Conservation (phyloP, 768 basidiomycete genomes). For the Lactarius sanguifluus region DNA sequence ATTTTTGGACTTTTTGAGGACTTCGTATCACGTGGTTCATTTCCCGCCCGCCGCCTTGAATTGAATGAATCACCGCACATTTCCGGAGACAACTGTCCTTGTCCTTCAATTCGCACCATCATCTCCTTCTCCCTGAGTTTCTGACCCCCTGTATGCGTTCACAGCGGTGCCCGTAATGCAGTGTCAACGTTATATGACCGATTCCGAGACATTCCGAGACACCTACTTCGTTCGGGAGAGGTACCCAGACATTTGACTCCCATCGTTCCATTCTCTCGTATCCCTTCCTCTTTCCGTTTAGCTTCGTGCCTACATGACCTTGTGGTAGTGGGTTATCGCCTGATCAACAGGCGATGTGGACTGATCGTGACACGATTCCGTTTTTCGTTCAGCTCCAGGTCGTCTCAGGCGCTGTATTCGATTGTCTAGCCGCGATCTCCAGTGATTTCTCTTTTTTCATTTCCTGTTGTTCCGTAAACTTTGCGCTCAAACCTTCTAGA, state of each 20-base stretch:
- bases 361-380: background rate
- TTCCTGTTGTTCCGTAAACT: background rate
- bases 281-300: background rate
- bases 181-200: background rate
- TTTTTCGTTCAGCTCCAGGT: background rate
- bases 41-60: no score
- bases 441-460: background rate
- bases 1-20: background rate
- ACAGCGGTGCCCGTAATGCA: background rate
- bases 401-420: background rate
- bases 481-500: background rate
- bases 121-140: background rate
- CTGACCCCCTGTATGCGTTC: background rate
- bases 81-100: constrained; percentile 2
- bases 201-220: constrained; percentile 3
- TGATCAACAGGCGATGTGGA: background rate
- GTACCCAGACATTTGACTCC: background rate
- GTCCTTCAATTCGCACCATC: constrained; percentile 11
- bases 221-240: background rate
- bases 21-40: constrained; percentile 17
- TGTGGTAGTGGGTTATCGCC: constrained; percentile 4
- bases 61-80: background rate
- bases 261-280: background rate
- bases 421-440: constrained; percentile 1
- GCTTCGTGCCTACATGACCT: constrained; percentile 1